phyloP scores from a whole-genome alignment of 1,139 yeast species.

The Yamadazyma taylorii region DNA sequence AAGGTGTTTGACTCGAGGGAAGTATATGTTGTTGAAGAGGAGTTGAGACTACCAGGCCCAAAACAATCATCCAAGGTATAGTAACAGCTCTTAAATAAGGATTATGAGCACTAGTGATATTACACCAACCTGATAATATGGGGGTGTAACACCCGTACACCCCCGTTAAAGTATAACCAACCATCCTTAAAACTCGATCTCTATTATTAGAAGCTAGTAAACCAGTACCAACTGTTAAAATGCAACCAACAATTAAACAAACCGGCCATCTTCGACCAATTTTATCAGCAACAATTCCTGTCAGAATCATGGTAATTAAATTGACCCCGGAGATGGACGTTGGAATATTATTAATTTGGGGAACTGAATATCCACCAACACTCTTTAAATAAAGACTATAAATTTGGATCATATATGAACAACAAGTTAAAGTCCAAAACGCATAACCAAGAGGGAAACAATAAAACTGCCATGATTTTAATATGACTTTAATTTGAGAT shows the following conservation, averaged over 20 bases:
- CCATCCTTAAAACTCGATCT: conserved; percentile 1
- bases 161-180: not conserved
- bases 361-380: conserved; percentile 15
- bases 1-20: conserved; percentile 1
- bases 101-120: conserved; percentile 1
- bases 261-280: conserved; percentile 18
- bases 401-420: conserved; percentile 1
- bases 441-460: conserved; percentile 3
- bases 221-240: not conserved
- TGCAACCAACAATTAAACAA: conserved; percentile 1
- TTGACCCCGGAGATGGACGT: conserved; percentile 26
- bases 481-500: conserved; percentile 1
- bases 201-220: not conserved
- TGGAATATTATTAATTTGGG: conserved; percentile 29
- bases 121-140: conserved; percentile 2
- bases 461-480: conserved; percentile 2
- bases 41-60: conserved; percentile 1
- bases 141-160: conserved; percentile 3
- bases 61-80: conserved; percentile 1
- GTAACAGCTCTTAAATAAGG: conserved; percentile 2
- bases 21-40: conserved; percentile 1
- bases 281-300: conserved; percentile 19
- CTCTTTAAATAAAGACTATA: conserved; percentile 1
- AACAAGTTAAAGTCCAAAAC: conserved; percentile 2
- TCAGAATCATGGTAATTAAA: conserved; percentile 14